phyloP scores from a whole-genome alignment of 2,329 filamentous ascomycete genomes.

The Tolypocladium nubicola region DNA sequence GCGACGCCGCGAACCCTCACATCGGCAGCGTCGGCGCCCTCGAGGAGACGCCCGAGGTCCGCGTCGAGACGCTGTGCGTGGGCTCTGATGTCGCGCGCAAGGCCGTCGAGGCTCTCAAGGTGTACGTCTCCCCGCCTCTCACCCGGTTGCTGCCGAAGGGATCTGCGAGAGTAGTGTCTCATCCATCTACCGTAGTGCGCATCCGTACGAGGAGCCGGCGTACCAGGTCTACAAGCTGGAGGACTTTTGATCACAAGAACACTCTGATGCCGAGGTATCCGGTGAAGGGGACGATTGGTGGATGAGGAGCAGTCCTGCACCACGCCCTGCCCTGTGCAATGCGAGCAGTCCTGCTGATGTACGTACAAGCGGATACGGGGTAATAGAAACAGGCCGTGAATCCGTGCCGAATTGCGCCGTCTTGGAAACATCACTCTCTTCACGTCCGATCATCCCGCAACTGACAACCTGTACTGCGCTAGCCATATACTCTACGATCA shows the following conservation, averaged over 20 bases:
- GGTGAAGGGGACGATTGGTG: background rate
- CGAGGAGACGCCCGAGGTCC: constrained; percentile 48
- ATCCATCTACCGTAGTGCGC: constrained; percentile 15
- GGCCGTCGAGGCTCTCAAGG: constrained; percentile 54
- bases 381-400: background rate
- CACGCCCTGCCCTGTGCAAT: background rate
- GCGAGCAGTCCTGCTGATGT: background rate
- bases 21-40: constrained; percentile 48
- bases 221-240: constrained; percentile 39
- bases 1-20: constrained; percentile 48
- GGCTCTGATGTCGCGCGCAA: constrained; percentile 44
- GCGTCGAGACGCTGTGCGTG: constrained; percentile 52
- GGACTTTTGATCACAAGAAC: constrained; percentile 24
- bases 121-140: constrained; percentile 30
- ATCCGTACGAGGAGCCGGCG: constrained; percentile 42
- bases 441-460: background rate
- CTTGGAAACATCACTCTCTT: background rate
- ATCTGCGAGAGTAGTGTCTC: background rate
- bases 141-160: too few species aligned
- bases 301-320: background rate
- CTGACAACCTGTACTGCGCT: background rate
- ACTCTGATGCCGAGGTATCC: background rate
- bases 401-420: background rate
- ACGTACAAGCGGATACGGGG: too few species aligned
- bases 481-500: background rate